Evolutionary conservation across 2,329 filamentous ascomycete genomes (phyloP).

Genomic region (Fusarium haematococcum): DNA sequence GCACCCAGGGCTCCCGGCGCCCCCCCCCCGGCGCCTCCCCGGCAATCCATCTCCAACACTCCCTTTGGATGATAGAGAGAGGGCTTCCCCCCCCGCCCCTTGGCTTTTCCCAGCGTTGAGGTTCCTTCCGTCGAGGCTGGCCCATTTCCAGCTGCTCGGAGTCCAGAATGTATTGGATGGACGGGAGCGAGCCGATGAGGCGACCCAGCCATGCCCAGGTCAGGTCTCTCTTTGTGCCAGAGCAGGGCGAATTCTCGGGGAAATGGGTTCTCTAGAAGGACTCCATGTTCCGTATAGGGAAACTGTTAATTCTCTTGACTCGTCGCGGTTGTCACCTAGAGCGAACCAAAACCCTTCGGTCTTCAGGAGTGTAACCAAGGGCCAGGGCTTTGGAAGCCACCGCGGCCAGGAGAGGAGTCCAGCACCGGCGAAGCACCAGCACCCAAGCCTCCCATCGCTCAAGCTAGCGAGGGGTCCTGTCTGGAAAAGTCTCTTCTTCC

Average conservation of each 20-base stretch:
- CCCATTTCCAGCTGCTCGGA: conserved; percentile 15
- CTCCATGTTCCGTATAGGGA: conserved; percentile 15
- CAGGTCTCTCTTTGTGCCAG: background rate
- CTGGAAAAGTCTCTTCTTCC: conserved; percentile 20
- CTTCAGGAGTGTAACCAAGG: conserved; percentile 12
- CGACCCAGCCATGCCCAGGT: background rate
- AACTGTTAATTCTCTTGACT: conserved; percentile 35
- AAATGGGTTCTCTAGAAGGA: conserved; percentile 7
- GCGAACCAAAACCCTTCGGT: conserved; percentile 6
- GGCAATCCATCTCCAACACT: conserved; percentile 26
- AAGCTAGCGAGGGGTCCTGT: conserved; percentile 9
- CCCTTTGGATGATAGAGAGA: background rate
- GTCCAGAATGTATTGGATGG: conserved; percentile 5
- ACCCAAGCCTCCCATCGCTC: conserved; percentile 8
- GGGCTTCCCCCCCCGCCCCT: conserved; percentile 1
- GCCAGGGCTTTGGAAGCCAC: conserved; percentile 17
- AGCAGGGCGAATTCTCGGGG: conserved; percentile 11
- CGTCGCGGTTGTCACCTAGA: conserved; percentile 9
- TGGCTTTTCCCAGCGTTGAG: conserved; percentile 22
- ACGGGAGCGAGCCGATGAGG: conserved; percentile 27
- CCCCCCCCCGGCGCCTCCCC: conserved; percentile 11
- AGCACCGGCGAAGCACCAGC: conserved; percentile 1
- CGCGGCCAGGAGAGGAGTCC: background rate
- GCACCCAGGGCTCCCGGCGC: conserved; percentile 15
- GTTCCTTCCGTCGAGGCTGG: conserved; percentile 11